phyloP scores from a whole-genome alignment of 495 filamentous ascomycete genomes.

The Tuber calosporum region DNA sequence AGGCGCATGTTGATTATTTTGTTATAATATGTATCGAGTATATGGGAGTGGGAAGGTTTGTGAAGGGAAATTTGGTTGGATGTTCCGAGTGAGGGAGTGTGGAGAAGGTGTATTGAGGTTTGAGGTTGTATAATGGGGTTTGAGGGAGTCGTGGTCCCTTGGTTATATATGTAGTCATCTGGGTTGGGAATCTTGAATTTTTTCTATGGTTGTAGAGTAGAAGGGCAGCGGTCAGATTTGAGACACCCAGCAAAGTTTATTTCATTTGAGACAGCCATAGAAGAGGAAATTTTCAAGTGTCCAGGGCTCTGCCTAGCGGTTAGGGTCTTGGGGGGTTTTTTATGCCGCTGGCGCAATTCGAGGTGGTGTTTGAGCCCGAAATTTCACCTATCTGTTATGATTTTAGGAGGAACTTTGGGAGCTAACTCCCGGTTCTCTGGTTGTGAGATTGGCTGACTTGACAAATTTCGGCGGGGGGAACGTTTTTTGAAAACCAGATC shows the following conservation, averaged over 20 bases:
- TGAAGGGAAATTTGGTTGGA: not conserved
- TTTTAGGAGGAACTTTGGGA: no score
- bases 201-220: not conserved
- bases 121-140: not conserved
- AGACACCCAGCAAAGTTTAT: not conserved
- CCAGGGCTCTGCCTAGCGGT: not conserved
- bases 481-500: no score
- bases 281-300: not conserved
- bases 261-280: not conserved
- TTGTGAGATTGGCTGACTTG: no score
- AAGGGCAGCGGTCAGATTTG: not conserved
- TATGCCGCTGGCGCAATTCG: not conserved
- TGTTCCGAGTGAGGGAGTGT: not conserved
- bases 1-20: slow-evolving; percentile 7
- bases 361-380: no score
- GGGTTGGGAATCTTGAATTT: not conserved
- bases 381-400: no score
- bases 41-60: not conserved
- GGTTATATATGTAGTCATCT: not conserved
- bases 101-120: not conserved
- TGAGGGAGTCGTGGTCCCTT: not conserved
- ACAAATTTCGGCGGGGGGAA: no score
- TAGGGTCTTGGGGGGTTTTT: not conserved
- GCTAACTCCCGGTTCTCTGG: no score
- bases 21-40: not conserved